Evolutionary conservation across 495 filamentous ascomycete genomes (phyloP).

Genomic region (Oidiodendron maius): DNA sequence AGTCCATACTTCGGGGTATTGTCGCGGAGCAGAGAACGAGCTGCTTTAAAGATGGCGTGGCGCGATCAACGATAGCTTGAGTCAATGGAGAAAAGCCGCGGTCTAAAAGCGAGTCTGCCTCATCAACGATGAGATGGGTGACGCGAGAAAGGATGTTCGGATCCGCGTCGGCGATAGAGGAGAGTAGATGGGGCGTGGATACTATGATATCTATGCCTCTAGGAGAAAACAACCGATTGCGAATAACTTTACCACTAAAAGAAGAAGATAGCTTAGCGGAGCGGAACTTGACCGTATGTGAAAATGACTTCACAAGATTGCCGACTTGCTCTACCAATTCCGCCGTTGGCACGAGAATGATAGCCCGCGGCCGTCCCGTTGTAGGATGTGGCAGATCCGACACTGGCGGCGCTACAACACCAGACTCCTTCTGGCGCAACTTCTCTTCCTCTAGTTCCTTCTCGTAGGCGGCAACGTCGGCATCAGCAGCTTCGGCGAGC

Average conservation of each 20-base stretch:
- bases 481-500: conserved; percentile 60
- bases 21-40: conserved; percentile 96
- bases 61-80: conserved; percentile 69
- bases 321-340: conserved; percentile 91
- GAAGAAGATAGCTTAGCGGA: conserved; percentile 73
- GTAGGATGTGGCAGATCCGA: conserved; percentile 63
- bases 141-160: conserved; percentile 87
- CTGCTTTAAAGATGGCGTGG: conserved; percentile 71
- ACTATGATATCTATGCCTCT: conserved; percentile 80
- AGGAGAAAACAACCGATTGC: conserved; percentile 74
- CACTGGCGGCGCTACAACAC: conserved; percentile 30
- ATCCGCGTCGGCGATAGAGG: conserved; percentile 76
- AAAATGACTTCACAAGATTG: conserved; percentile 67
- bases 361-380: conserved; percentile 69
- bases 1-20: conserved; percentile 83
- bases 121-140: conserved; percentile 80
- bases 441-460: conserved; percentile 42
- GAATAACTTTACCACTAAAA: conserved; percentile 71
- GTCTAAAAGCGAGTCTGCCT: conserved; percentile 93
- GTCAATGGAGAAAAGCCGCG: conserved; percentile 83
- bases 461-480: conserved; percentile 43
- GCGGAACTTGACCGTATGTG: conserved; percentile 78
- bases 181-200: conserved; percentile 81
- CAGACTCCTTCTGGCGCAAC: conserved; percentile 21
- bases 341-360: conserved; percentile 89